Evolutionary conservation across 257 asterid genomes (phyloP).

Genomic region (Rehmannia glutinosa): DNA sequence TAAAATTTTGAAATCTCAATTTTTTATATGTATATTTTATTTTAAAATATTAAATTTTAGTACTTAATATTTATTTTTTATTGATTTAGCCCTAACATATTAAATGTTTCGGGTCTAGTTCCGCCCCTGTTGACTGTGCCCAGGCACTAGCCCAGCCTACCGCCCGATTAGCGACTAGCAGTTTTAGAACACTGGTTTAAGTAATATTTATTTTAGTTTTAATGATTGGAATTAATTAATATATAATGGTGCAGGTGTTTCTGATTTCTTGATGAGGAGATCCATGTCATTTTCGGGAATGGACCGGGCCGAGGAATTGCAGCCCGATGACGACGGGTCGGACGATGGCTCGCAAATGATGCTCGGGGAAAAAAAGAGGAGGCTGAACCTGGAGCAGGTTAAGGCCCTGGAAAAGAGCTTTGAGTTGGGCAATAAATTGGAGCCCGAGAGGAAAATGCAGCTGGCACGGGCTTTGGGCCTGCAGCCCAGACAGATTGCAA

Average conservation of each 20-base stretch:
- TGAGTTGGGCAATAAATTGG: slow-evolving; percentile 69
- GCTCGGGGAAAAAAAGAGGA: slow-evolving; percentile 81
- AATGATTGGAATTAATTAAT: too few species aligned
- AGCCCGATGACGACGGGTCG: slow-evolving; percentile 52
- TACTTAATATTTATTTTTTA: too few species aligned
- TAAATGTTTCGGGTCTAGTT: too few species aligned
- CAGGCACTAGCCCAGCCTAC: too few species aligned
- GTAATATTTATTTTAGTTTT: too few species aligned
- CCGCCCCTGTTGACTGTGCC: too few species aligned
- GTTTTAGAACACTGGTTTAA: too few species aligned
- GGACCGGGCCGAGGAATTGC: slow-evolving; percentile 54
- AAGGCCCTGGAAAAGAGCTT: slow-evolving; percentile 87
- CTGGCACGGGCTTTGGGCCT: slow-evolving; percentile 72
- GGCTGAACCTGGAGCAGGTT: slow-evolving; percentile 79
- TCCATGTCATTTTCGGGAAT: slow-evolving; percentile 70
- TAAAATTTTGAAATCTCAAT: too few species aligned
- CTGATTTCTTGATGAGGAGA: slow-evolving; percentile 60
- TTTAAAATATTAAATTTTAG: too few species aligned
- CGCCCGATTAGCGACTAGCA: too few species aligned
- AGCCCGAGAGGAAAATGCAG: slow-evolving; percentile 81
- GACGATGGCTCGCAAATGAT: slow-evolving; percentile 64
- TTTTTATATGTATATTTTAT: too few species aligned
- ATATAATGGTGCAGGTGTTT: slow-evolving; percentile 30
- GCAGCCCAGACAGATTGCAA: slow-evolving; percentile 79
- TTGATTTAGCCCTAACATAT: too few species aligned